phyloP scores from a whole-genome alignment of 306 rosid genomes.

The Ziziphus jujuba region DNA sequence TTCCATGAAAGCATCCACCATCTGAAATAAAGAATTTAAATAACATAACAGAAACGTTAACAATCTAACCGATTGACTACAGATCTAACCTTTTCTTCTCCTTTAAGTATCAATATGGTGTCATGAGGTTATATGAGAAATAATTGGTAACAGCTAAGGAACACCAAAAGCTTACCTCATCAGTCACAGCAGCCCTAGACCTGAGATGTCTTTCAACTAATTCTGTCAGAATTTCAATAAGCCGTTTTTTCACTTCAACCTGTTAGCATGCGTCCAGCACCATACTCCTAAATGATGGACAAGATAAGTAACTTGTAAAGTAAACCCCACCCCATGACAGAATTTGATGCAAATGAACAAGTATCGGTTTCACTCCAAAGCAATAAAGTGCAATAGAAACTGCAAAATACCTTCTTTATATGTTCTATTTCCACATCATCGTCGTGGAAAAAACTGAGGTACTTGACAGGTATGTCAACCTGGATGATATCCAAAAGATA shows the following conservation, averaged over 20 bases:
- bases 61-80: not conserved
- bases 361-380: not conserved
- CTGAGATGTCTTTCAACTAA: constrained; percentile 78
- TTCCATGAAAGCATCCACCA: constrained; percentile 95
- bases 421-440: constrained; percentile 77
- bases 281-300: constrained; percentile 61
- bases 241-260: constrained; percentile 91
- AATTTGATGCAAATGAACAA: constrained; percentile 12
- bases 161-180: constrained; percentile 61
- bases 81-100: not conserved
- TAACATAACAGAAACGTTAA: not conserved
- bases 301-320: constrained; percentile 5
- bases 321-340: not conserved
- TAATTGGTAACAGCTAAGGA: not conserved
- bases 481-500: constrained; percentile 38
- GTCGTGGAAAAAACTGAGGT: constrained; percentile 79
- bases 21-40: constrained; percentile 37
- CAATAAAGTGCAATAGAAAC: not conserved
- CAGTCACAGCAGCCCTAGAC: constrained; percentile 88
- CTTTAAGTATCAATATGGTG: not conserved
- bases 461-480: constrained; percentile 91
- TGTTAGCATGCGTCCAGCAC: constrained; percentile 87
- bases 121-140: not conserved
- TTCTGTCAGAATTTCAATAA: constrained; percentile 66
- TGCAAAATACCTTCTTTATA: constrained; percentile 54